Evolutionary conservation across 2,329 filamentous ascomycete genomes (phyloP).

Genomic region (Leptographium radiaticola): DNA sequence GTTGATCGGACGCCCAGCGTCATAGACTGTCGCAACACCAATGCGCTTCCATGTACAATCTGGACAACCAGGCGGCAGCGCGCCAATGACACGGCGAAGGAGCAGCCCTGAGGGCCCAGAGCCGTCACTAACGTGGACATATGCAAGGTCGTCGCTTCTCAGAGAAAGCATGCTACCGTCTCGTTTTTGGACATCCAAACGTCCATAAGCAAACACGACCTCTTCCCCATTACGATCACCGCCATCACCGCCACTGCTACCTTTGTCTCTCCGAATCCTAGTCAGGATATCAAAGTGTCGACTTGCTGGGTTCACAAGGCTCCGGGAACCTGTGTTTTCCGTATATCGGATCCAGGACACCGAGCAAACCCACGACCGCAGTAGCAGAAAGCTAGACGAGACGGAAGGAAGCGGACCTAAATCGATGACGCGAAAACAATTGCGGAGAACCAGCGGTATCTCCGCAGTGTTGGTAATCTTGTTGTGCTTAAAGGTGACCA

Average conservation of each 20-base stretch:
- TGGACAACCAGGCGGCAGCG: neutral
- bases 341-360: neutral
- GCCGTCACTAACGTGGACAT: neutral
- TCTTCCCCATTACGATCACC: neutral
- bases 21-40: neutral
- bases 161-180: neutral
- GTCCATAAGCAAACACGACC: neutral
- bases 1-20: neutral
- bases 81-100: neutral
- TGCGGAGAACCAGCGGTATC: neutral
- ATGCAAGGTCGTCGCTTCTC: neutral
- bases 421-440: neutral
- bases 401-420: neutral
- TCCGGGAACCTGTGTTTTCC: neutral
- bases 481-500: neutral
- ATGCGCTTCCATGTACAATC: neutral
- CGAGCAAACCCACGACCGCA: neutral
- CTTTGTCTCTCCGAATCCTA: neutral
- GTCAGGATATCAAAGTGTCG: neutral
- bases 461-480: too few relatives aligned
- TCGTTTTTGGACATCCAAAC: neutral
- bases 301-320: neutral
- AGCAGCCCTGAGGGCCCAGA: neutral
- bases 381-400: neutral
- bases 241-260: neutral